Evolutionary conservation across 2,329 filamentous ascomycete species (phyloP).

Genomic region (Colletotrichum sidae): DNA sequence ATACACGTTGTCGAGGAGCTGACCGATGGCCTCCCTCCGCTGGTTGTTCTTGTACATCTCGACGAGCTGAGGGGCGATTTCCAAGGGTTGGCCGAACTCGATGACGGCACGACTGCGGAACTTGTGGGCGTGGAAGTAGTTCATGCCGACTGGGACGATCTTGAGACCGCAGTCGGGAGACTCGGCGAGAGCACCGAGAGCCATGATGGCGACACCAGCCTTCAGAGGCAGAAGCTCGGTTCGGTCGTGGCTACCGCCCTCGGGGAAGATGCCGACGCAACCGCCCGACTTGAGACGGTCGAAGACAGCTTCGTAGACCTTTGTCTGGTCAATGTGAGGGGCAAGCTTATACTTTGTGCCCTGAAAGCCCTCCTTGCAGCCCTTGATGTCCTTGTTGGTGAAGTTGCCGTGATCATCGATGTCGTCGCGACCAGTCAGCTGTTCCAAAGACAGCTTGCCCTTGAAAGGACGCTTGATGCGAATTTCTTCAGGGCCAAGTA

Average conservation of each 20-base stretch:
- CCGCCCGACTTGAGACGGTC: slow-evolving; percentile 83
- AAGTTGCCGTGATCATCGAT: slow-evolving; percentile 75
- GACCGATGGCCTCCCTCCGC: slow-evolving; percentile 86
- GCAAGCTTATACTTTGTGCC: slow-evolving; percentile 89
- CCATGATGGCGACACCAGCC: slow-evolving; percentile 98
- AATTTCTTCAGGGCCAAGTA: slow-evolving; percentile 83
- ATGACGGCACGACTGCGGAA: slow-evolving; percentile 96
- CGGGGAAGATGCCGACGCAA: slow-evolving; percentile 96
- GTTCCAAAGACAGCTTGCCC: slow-evolving; percentile 77
- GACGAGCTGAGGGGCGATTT: slow-evolving; percentile 84
- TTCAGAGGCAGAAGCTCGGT: slow-evolving; percentile 92
- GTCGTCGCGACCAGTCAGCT: slow-evolving; percentile 85
- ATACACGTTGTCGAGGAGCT: slow-evolving; percentile 87
- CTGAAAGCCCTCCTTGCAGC: slow-evolving; percentile 71
- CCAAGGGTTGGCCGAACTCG: slow-evolving; percentile 91
- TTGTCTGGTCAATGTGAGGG: slow-evolving; percentile 92
- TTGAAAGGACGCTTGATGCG: slow-evolving; percentile 90
- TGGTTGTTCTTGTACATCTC: slow-evolving; percentile 87
- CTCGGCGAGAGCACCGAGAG: slow-evolving; percentile 86
- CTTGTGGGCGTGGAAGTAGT: slow-evolving; percentile 99
- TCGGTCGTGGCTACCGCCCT: slow-evolving; percentile 95
- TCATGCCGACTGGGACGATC: slow-evolving; percentile 98
- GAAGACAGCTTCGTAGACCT: slow-evolving; percentile 95
- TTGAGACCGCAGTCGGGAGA: slow-evolving; percentile 89
- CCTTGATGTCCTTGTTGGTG: slow-evolving; percentile 64